phyloP scores from a whole-genome alignment of 2,329 filamentous ascomycete species.

The Claviceps maximensis region DNA sequence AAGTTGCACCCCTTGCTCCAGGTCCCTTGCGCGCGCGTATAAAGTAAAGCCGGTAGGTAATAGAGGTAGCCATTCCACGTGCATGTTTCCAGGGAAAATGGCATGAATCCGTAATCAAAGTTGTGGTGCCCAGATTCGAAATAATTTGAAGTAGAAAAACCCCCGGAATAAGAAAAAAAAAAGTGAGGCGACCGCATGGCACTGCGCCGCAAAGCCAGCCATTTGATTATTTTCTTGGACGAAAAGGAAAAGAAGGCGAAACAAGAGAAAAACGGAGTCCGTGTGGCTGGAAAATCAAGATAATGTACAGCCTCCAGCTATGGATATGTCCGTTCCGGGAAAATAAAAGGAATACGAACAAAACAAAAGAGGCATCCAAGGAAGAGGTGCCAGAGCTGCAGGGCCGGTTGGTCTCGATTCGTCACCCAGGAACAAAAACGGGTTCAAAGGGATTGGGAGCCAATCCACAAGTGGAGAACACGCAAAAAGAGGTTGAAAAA shows the following conservation, averaged over 20 bases:
- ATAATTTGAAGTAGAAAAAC: background rate
- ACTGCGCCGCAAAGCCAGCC: conserved; percentile 1
- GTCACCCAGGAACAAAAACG: background rate
- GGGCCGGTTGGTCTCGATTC: background rate
- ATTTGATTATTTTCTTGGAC: too few relatives aligned
- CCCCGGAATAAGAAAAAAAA: background rate
- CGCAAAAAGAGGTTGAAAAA: too few relatives aligned
- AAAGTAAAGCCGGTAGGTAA: conserved; percentile 19
- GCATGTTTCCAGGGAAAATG: background rate
- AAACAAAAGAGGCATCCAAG: background rate
- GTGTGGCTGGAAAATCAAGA: conserved; percentile 1
- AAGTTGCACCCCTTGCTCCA: conserved; percentile 15
- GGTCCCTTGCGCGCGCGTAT: conserved; percentile 11
- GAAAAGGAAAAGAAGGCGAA: background rate
- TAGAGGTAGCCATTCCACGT: conserved; percentile 18
- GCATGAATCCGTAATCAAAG: conserved; percentile 10
- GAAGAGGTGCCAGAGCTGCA: background rate
- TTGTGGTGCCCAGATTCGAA: conserved; percentile 2
- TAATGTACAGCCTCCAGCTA: conserved; percentile 5
- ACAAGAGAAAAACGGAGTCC: conserved; percentile 7
- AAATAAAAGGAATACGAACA: background rate
- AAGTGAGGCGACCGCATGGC: background rate
- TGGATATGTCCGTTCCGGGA: conserved; percentile 5
- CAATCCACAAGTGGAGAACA: background rate
- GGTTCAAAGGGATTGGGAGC: background rate